phyloP scores from a whole-genome alignment of 352 stramenopile genomes.

The Elongisporangium senticosum region DNA sequence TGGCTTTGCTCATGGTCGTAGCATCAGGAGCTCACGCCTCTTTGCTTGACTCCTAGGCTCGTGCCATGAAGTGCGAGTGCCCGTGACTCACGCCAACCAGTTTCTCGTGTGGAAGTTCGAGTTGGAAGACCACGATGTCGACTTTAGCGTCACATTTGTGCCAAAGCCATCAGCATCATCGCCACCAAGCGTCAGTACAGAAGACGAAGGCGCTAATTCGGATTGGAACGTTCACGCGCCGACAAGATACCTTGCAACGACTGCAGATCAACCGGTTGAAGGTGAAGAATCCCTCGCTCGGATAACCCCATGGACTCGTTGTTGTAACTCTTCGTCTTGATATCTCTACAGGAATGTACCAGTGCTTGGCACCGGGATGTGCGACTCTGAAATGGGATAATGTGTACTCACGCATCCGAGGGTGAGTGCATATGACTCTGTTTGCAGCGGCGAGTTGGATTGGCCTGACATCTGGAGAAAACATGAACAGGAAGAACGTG shows the following conservation, averaged over 20 bases:
- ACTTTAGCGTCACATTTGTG: slow-evolving; percentile 65
- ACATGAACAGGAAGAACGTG: slow-evolving; percentile 53
- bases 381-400: slow-evolving; percentile 75
- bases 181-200: slow-evolving; percentile 1
- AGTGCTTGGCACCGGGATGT: slow-evolving; percentile 47
- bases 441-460: background rate
- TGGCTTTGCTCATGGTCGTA: background rate
- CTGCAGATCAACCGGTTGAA: slow-evolving; percentile 49
- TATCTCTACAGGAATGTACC: slow-evolving; percentile 33
- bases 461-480: background rate
- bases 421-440: slow-evolving; percentile 19
- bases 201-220: slow-evolving; percentile 20
- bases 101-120: slow-evolving; percentile 85
- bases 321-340: background rate
- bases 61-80: slow-evolving; percentile 50
- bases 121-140: slow-evolving; percentile 74
- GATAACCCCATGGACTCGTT: no score
- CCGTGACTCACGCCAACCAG: slow-evolving; percentile 30
- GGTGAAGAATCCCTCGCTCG: no score
- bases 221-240: slow-evolving; percentile 54
- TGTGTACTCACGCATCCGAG: slow-evolving; percentile 69
- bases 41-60: slow-evolving; percentile 21
- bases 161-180: slow-evolving; percentile 17
- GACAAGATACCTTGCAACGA: slow-evolving; percentile 51
- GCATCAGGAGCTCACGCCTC: slow-evolving; percentile 1